phyloP scores from a whole-genome alignment of 108 stramenopile genomes.

The Skeletonema costatum region DNA sequence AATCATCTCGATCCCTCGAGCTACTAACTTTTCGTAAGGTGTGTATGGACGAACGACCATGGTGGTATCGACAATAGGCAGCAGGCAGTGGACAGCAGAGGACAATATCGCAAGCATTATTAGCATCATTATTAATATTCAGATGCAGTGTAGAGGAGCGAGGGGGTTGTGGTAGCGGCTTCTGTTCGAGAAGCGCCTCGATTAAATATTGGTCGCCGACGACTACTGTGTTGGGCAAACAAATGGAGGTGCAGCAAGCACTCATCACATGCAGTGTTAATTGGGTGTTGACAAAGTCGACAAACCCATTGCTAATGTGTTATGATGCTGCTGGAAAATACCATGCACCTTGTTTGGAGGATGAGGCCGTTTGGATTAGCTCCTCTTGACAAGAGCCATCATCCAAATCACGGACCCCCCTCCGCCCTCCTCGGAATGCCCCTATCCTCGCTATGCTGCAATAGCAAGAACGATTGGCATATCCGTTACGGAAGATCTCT shows the following conservation, averaged over 20 bases:
- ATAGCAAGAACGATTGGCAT: not conserved
- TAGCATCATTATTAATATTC: not conserved
- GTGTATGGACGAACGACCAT: not conserved
- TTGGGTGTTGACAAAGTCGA: not conserved
- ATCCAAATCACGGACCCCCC: not conserved
- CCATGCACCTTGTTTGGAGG: not conserved
- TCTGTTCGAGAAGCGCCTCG: not conserved
- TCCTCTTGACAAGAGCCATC: not conserved
- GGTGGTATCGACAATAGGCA: not conserved
- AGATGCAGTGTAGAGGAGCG: not conserved
- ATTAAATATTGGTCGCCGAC: not conserved
- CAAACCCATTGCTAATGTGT: not conserved
- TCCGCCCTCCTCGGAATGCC: not conserved
- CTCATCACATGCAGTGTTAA: not conserved
- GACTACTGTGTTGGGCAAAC: not conserved
- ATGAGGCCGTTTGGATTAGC: not conserved
- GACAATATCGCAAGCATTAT: not conserved
- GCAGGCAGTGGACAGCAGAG: not conserved
- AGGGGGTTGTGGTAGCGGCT: not conserved
- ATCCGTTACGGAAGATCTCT: not conserved
- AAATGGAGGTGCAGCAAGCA: not conserved
- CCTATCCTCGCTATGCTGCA: not conserved
- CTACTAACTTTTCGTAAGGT: constrained; percentile 1
- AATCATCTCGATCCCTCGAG: not conserved
- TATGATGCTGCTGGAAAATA: not conserved